Conservation (phyloP, 1,284 basidiomycete species). For the Rugosomyces carneus region DNA sequence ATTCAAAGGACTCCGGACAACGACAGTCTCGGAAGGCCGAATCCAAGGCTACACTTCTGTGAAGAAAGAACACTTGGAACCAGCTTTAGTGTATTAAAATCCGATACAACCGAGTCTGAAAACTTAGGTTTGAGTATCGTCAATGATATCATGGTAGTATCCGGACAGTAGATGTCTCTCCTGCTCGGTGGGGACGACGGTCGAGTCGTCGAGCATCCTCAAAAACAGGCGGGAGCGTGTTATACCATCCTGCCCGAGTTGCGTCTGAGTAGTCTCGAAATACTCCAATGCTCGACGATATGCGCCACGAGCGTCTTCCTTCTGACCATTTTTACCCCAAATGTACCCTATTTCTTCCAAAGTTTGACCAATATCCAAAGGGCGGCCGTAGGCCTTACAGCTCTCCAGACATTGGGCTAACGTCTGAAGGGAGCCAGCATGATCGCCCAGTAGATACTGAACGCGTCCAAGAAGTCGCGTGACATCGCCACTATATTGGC, state of each 20-base stretch:
- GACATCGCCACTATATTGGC: neutral
- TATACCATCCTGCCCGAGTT: neutral
- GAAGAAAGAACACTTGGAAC: too few relatives aligned
- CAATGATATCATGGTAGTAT: neutral
- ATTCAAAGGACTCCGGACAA: too few relatives aligned
- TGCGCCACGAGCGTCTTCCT: neutral
- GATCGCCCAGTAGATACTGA: neutral
- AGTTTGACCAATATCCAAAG: constrained; percentile 11
- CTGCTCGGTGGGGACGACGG: constrained; percentile 45
- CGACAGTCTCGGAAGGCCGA: too few relatives aligned
- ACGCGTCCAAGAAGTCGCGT: neutral
- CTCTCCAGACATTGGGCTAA: neutral
- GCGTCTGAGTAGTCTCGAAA: neutral
- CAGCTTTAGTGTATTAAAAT: too few relatives aligned
- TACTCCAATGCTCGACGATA: neutral
- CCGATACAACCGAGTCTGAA: too few relatives aligned
- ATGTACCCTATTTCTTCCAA: neutral
- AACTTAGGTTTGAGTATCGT: too few relatives aligned
- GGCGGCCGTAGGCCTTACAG: neutral
- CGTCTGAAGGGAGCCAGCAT: neutral
- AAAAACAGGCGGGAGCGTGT: constrained; percentile 49
- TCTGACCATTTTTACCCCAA: neutral
- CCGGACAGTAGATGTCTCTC: neutral
- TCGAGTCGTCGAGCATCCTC: constrained; percentile 52
- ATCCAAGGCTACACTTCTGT: too few relatives aligned